A percentile compares a stretch with the other conserved stretches of the same genome.
phyloP scores from a whole-genome alignment of 257 asterid genomes.

The Solanum raphanifolium region DNA sequence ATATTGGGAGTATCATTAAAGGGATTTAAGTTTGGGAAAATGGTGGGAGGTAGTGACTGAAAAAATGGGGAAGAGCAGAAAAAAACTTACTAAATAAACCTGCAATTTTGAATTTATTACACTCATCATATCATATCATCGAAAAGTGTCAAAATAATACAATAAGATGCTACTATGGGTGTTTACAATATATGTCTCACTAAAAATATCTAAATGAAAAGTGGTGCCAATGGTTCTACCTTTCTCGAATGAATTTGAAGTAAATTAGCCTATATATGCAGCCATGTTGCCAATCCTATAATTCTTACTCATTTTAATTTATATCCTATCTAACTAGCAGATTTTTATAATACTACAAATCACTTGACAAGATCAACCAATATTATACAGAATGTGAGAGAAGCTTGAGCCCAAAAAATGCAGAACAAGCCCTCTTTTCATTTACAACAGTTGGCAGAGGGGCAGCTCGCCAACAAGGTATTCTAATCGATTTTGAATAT shows the following conservation, averaged over 20 bases:
- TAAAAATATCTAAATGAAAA: no score
- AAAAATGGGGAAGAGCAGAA: neutral
- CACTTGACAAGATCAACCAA: neutral
- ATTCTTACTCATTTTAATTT: neutral
- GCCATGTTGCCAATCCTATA: neutral
- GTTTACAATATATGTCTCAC: no score
- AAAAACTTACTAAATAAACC: neutral
- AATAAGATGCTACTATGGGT: neutral
- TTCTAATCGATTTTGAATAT: neutral
- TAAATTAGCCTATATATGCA: neutral
- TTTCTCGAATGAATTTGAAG: neutral
- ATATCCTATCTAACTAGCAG: neutral
- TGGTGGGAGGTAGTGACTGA: neutral
- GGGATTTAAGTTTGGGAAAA: neutral
- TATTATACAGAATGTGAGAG: neutral
- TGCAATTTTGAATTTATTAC: neutral
- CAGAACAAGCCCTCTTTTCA: neutral
- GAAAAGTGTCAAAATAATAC: neutral
- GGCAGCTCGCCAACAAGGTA: neutral
- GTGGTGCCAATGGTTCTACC: neutral
- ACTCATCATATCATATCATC: neutral
- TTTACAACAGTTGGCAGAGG: slow-evolving; percentile 5
- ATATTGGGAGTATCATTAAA: neutral
- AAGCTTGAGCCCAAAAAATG: neutral
- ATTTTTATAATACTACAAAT: neutral